Conservation (phyloP, 768 basidiomycete species). For the Pisolithus microcarpus region DNA sequence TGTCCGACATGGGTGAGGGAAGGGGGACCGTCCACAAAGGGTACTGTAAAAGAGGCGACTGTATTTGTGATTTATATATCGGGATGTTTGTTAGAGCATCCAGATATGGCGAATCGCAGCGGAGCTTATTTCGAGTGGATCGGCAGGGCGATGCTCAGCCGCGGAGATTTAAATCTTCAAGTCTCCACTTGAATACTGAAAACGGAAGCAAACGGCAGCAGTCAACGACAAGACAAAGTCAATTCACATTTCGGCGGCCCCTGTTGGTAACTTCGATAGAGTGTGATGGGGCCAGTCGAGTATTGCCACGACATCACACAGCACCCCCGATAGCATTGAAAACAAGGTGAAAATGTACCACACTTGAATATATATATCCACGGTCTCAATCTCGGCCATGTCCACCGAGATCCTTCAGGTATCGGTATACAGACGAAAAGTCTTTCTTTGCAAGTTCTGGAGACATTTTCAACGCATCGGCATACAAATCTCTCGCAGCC, state of each 20-base stretch:
- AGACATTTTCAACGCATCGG: conserved; percentile 40
- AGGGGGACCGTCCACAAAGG: background rate
- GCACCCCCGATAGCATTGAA: too few species aligned
- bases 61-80: too few species aligned
- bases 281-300: background rate
- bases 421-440: conserved; percentile 75
- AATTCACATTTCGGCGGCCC: background rate
- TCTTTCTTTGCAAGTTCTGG: conserved; percentile 64
- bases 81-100: background rate
- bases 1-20: conserved; percentile 27
- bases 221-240: background rate
- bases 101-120: background rate
- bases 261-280: too few species aligned
- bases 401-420: conserved; percentile 34
- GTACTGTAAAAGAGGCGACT: background rate
- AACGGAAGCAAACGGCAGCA: background rate
- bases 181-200: background rate
- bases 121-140: background rate
- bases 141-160: background rate
- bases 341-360: background rate
- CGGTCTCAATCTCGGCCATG: background rate
- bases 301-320: background rate
- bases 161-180: background rate
- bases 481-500: conserved; percentile 59
- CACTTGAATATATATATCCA: background rate